Evolutionary conservation across 1,139 yeast genomes (phyloP), one percentile per base, ranked within the genome.

Genomic region (Pichia terricola): DNA sequence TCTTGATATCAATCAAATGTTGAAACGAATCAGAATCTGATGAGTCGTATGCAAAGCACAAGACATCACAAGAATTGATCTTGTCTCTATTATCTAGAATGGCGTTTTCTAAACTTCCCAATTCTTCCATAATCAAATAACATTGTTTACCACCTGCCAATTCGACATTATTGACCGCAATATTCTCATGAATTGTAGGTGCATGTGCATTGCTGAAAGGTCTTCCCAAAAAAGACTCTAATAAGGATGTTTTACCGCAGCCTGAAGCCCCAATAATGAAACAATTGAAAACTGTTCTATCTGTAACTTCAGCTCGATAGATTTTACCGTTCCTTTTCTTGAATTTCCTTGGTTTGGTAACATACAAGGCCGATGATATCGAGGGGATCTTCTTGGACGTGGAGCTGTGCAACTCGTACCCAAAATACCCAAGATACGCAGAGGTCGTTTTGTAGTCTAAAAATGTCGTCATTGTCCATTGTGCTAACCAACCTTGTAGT

Each of bases 401-500:
- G 3, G 45, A 39, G 1, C 52, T 35, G 28, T 50, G 51, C 28
- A 57, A 63, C 56, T 86, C 95, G 57, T 83, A 89, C 0, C 98
- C 98, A 44, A 91, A 70, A 63, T 86, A 85, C 0, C 94, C 95
- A 48, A 91, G 65, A 57, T 89, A 91, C 44, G 88, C 94, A 46
- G 91, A 71, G 0, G 97, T 88, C 1, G 88, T 81, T 55, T 74
- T 78, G 59, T 84, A 80, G 55, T 88, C 95, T 35, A 91, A 66
- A 55, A 80, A 87, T 0, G 97, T 89, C 0, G 96, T 87, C 81
- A 91, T 81, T 53, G 91, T 82, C 98, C 98, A 91, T 57, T 91
- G 97, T 0, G 98, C 97, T 38, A 91, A 65, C 98, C 98, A 91
- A 2, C 98, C 98, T 65, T 91, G 97, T 32, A 91, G 64, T 0